Evolutionary conservation across 192 early-diverging fungal species (phyloP), one percentile per base, ranked within the genome.

Genomic region (Backusella mclennaniae): DNA sequence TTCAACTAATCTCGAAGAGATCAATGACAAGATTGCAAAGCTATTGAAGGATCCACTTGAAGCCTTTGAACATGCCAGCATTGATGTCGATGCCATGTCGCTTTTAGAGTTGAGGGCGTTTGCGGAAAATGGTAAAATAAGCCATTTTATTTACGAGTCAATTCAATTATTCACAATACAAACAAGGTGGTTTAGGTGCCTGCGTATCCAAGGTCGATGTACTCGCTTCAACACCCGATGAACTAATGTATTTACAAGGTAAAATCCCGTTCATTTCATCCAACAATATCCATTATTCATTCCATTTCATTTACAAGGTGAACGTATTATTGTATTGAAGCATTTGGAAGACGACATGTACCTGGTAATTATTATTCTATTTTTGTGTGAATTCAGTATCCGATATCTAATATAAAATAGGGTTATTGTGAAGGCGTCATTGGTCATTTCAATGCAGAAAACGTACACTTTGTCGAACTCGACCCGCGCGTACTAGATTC

Each of bases 361-460:
- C 73, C 69, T 85, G 71, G 84, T 85, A 77, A 74, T 76, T 46
- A 36, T 63, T 15, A 63, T 14, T 29, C 11, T 63, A 29, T 63
- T 29, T 29, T 63, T 63, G 12, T 29, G 15, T 31, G 1, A 29
- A 4, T 49, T 49, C 46, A 49, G 46, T 19, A 29, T 63, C 56
- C 56, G 21, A 63, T 29, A 29, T 63, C 12, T 7, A 63, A 63
- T 29, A 15, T 7, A 63, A 26, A 12, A 63, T 23, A 63, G 89
- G 89, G 89, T 11, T 88, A 86, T 56, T 90, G 89, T 71, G 85
- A 90, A 71, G 87, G 85, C 11, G 84, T 90, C 4, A 76, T 87
- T 23, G 89, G 89, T 3, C 76, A 72, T 7, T 88, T 88, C 70
- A 79, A 77, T 39, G 89, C 85, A 42, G 79, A 76, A 42, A 79